Evolutionary conservation across 176 grass and related monocot genomes (phyloP), one percentile per base, ranked within the genome.

Genomic region (Areca catechu): DNA sequence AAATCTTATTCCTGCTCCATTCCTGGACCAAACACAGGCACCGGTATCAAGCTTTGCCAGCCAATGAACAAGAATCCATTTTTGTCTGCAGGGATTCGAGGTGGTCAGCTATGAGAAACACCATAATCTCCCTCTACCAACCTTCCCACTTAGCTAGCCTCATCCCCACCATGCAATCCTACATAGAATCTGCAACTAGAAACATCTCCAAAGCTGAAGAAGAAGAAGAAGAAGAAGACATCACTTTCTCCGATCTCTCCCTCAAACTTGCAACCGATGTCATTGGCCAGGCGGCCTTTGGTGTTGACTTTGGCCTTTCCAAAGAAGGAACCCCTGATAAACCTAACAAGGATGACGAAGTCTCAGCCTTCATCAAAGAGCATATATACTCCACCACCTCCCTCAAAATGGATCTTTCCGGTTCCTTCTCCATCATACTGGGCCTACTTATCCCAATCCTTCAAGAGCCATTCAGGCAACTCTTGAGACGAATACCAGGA

Each of bases 121-220:
- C 74, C 18, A 83, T 93, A 74, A 76, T 87, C 65, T 81, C 89
- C 37, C 61, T 93, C 53, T 93, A 93, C 80, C 89, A 87, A 72
- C 80, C 89, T 19, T 81, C 89, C 20, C 83, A 87, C 67, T 65
- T 93, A 54, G 68, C 83, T 21, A 79, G 77, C 10, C 83, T 93
- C 65, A 47, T 93, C 65, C 83, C 89, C 37, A 57, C 60, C 66
- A 93, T 93, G 89, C 83, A 93, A 58, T 68, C 60, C 53, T 86
- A 74, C 58, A 54, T 86, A 68, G 76, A 74, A 29, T 77, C 30
- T 25, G 64, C 71, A n/a, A 54, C 74, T n/a, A 54, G 71, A 5
- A 63, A 57, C 22, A 60, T 86, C 22, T 15, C 6, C n/a, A 15
- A 68, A 24, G 22, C 22, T 24, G 28, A 56, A 9, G 27, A 22